Evolutionary conservation across 352 stramenopile species (phyloP).

Genomic region (Phytophthora foliorum): DNA sequence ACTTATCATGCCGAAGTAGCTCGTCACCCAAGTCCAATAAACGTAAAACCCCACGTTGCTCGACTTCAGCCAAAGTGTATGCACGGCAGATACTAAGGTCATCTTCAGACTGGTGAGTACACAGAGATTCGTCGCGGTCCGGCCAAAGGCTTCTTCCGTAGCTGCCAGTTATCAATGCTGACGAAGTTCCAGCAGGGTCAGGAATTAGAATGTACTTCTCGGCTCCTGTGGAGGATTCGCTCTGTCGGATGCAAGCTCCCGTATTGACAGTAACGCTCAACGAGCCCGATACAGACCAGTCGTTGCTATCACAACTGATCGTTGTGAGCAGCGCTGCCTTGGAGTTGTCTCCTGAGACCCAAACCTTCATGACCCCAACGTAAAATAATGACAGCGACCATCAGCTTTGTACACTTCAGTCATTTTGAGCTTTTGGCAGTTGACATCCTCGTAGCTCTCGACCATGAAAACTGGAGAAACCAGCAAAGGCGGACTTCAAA

Average conservation of each 20-base stretch:
- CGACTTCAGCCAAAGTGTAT: constrained; percentile 1
- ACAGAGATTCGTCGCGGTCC: constrained; percentile 1
- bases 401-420: constrained; percentile 8
- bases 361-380: constrained; percentile 20
- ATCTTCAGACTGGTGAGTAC: constrained; percentile 3
- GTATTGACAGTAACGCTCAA: constrained; percentile 20
- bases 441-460: constrained; percentile 6
- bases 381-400: constrained; percentile 14
- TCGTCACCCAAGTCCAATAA: constrained; percentile 46
- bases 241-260: constrained; percentile 5
- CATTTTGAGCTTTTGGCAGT: constrained; percentile 5
- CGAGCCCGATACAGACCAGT: constrained; percentile 7
- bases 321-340: constrained; percentile 11
- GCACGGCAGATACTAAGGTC: neutral
- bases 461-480: constrained; percentile 16
- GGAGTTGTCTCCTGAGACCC: constrained; percentile 5
- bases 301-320: constrained; percentile 8
- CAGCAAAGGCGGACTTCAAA: constrained; percentile 11
- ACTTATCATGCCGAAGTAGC: constrained; percentile 50
- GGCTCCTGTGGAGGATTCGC: neutral
- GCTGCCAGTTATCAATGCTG: neutral
- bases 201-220: constrained; percentile 14
- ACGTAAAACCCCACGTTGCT: neutral
- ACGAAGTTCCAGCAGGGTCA: neutral
- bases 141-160: neutral